Evolutionary conservation across 352 stramenopile genomes (phyloP).

Genomic region (Globisporangium ultimum): DNA sequence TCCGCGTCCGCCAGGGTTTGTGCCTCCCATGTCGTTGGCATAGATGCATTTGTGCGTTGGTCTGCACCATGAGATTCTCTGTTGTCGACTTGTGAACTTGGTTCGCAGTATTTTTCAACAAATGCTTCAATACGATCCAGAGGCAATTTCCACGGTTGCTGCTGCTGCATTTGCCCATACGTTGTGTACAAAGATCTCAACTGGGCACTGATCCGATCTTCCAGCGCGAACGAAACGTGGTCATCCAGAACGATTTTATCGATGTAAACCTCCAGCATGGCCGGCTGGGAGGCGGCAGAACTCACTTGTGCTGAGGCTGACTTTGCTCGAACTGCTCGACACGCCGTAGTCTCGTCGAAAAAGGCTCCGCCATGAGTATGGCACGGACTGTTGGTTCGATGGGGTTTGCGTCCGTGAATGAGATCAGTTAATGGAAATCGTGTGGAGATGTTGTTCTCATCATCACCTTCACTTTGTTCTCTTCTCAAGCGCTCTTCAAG

Average conservation of each 20-base stretch:
- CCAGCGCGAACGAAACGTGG: conserved; percentile 57
- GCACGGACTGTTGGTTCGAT: background rate
- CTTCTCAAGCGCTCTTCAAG: conserved; percentile 47
- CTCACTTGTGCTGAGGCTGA: no score
- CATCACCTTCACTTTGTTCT: conserved; percentile 14
- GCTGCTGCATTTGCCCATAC: conserved; percentile 50
- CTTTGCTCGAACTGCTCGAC: background rate
- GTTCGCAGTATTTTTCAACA: conserved; percentile 19
- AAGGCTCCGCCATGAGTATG: background rate
- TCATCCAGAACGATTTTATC: conserved; percentile 72
- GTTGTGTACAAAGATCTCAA: conserved; percentile 50
- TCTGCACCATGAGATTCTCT: no score
- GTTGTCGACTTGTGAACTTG: background rate
- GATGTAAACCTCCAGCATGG: conserved; percentile 49
- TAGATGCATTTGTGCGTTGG: background rate
- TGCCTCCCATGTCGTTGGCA: conserved; percentile 3
- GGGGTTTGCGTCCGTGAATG: conserved; percentile 3
- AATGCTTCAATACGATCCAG: conserved; percentile 44
- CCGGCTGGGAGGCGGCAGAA: background rate
- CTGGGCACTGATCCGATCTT: conserved; percentile 62
- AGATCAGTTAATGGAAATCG: conserved; percentile 2
- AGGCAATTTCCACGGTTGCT: conserved; percentile 45
- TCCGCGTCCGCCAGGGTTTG: conserved; percentile 34
- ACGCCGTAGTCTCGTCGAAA: background rate
- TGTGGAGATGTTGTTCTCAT: background rate